Evolutionary conservation across 2,329 filamentous ascomycete species (phyloP), one percentile per base, ranked within the genome.

Genomic region (Whalleya microplaca): DNA sequence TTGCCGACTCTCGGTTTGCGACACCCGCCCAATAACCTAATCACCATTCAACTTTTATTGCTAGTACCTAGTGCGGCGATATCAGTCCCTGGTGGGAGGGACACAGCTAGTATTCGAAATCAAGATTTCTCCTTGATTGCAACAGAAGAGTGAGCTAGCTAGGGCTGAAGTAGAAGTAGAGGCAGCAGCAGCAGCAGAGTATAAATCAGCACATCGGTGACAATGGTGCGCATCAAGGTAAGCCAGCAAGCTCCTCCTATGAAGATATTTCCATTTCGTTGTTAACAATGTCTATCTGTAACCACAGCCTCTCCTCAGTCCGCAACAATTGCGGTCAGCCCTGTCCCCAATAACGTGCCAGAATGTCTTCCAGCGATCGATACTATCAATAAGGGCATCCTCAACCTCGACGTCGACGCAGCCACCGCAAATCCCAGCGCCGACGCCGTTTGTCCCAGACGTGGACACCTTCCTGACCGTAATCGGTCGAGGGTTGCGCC

Each of bases 381-480:
- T 21, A 37, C 40, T 48, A 27, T n/a, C 52, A 18, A 55, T 56
- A 18, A 37, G 56, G 43, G 48, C 50, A 21, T 19, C 59, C 18
- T 59, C 58, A 16, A 43, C 51, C 18, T 40, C 45, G 32, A 32
- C 53, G 21, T 43, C 56, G n/a, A 21, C 32, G 29, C 21, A 49
- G 37, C 44, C 51, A 16, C 58, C 53, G 18, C 37, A 65, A 6
- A 76, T 85, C 29, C 93, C 93, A 2, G 70, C 80, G 21, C 89
- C 92, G 0, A 96, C 89, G 40, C 91, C 92, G 1, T 92, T 96
- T 68, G 87, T 96, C 41, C 94, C 93, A 29, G 88, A 97, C 72
- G 86, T 92, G 41, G 72, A 82, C 66, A 95, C 93, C 16, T 96
- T 99, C 75, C 87, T 98, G 61, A 91, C 84, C 37, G 81, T 97